Base-by-base conservation (phyloP, 495 filamentous ascomycete genomes). In the Hyaloscypha hepaticicola region DNA sequence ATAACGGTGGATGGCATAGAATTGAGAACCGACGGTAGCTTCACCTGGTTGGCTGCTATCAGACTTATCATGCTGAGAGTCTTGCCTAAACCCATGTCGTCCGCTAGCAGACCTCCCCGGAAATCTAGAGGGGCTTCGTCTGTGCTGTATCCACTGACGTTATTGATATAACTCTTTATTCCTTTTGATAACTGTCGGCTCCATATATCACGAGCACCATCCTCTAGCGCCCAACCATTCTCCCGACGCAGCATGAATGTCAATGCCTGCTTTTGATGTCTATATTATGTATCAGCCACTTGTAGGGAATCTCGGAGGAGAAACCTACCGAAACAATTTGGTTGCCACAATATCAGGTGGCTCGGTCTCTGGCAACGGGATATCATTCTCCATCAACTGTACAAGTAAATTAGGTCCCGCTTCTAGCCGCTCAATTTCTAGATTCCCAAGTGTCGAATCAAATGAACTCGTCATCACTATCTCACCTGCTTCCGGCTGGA, bases 21-120 rank as follows among this genome's bases (percentile, higher is more conserved):
- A 24, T 50, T 31, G 45, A 52, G 38, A 21, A 45, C 1, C 0
- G 9, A 25, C 1, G 38, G 41, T 51, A 61, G 22, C 22, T 12
- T 19, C 38, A 24, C 59, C 48, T 33, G 61, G n/a, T 63, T 63
- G 52, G 52, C 51, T 19, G 85, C 76, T 19, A 97, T 89, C 38
- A 97, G 81, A 3, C 93, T 86, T 28, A 97, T 81, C 6, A 91
- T 88, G 67, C 93, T 90, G 55, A 97, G 88, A 2, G 93, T 97
- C 78, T 97, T 97, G 26, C 93, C 93, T 12, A 97, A 80, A 19
- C 93, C 93, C 93, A 97, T 97, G 55, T 93, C 91, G 70, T 95
- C 91, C 3, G 90, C 92, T 41, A 94, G 80, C 64, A 96, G 90
- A 12, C 92, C 91, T 33, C 92, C 92, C 1, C 87, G 78, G 0